A percentile compares a stretch with the other conserved stretches of the same genome.
These are phyloP conservation scores for Monilinia fructicola DNA, from an alignment of 2,329 filamentous ascomycete species.

Conservation along the genomic window DNA sequence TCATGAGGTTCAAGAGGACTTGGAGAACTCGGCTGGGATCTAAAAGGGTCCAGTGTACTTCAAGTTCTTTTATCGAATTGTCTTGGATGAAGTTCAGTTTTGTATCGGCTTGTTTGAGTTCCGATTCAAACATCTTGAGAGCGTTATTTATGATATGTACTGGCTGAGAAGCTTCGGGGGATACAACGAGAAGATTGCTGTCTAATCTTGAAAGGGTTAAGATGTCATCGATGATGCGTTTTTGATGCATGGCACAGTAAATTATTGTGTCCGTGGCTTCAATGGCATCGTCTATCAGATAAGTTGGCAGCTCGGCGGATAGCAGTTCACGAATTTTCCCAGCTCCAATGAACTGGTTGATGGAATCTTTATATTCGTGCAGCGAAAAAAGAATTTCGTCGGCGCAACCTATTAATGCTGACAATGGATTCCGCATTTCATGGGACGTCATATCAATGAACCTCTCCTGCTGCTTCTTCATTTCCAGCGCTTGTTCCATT, in stretches of 20 bases:
- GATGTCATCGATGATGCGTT: conserved; percentile 63
- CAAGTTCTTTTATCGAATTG: conserved; percentile 56
- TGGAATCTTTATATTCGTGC: conserved; percentile 67
- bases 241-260: conserved; percentile 74
- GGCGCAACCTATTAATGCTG: conserved; percentile 71
- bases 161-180: conserved; percentile 67
- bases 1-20: conserved; percentile 76
- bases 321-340: conserved; percentile 41
- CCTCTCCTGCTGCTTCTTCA: conserved; percentile 69
- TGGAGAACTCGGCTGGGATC: conserved; percentile 76
- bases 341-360: conserved; percentile 46
- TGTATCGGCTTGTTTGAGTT: conserved; percentile 68
- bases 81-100: conserved; percentile 64
- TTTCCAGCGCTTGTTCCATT: conserved; percentile 54
- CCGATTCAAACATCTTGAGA: conserved; percentile 76
- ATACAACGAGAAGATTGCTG: conserved; percentile 66
- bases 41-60: conserved; percentile 64
- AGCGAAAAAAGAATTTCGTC: conserved; percentile 46
- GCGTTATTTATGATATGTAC: conserved; percentile 64
- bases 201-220: conserved; percentile 68
- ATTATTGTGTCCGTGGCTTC: conserved; percentile 76
- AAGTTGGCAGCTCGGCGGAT: conserved; percentile 37
- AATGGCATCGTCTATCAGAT: conserved; percentile 59
- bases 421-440: conserved; percentile 73
- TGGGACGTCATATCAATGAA: conserved; percentile 76